Evolutionary conservation across 106 monocot species (phyloP), one percentile per base, ranked within the genome.

Genomic region (Dioscorea zingiberensis): DNA sequence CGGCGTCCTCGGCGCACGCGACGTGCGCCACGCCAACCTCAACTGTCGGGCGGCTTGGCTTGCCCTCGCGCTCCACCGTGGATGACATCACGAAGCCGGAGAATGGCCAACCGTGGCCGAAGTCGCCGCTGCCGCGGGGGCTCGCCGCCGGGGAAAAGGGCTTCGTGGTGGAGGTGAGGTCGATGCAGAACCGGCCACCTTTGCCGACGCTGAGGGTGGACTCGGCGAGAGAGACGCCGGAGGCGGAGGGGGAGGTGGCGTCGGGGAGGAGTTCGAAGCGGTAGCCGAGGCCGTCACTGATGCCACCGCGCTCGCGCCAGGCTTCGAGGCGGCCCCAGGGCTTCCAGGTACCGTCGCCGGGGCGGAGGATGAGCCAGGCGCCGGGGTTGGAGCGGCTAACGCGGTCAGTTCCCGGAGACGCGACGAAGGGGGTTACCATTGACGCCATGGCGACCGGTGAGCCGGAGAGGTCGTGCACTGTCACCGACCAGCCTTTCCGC

Each of bases 11-110:
- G 1, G 87, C 53, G 78, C 97, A 97, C 4, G 76, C 81, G 1
- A 97, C 97, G 28, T 92, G 86, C 83, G 79, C 74, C 61, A 92
- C 91, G 0, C 97, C 97, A 22, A 97, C 84, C 72, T 97, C 88
- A 25, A 97, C 88, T 24, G 74, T 47, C 9, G 97, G 97, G 49
- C 73, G 65, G 65, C 83, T 81, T 27, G 65, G 49, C 55, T 73
- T 67, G 29, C 79, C 77, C 63, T 95, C 87, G 4, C 95, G 91
- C 10, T 71, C 81, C 38, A 97, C 88, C 1, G 88, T 86, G n/a
- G 92, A 78, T 17, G 88, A 88, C 97, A 98, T 93, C 45, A 92
- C 92, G 62, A 98, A 92, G 88, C 21, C 92, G 63, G 73, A 71
- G 92, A 25, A 51, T 14, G 87, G 87, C 85, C 81, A 87, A 21